A percentile compares a stretch with the other conserved stretches of the same genome.
Evolutionary conservation across 306 rosid genomes (phyloP).

Genomic region (Quercus aquifolioides): DNA sequence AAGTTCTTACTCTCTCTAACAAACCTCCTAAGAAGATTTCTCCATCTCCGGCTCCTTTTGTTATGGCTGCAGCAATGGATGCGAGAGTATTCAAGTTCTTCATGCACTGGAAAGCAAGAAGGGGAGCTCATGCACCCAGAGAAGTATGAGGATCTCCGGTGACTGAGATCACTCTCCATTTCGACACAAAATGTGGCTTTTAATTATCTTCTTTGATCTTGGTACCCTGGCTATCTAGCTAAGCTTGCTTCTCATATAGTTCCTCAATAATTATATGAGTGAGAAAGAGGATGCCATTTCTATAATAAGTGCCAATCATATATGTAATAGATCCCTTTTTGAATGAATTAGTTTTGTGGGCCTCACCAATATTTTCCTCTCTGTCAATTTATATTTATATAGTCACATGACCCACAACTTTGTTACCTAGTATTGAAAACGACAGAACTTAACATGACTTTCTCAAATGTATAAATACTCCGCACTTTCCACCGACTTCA

Average conservation of each 20-base stretch:
- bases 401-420: not conserved
- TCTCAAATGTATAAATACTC: not conserved
- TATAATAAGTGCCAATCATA: conserved; percentile 3
- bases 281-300: conserved; percentile 7
- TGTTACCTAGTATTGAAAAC: not conserved
- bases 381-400: not conserved
- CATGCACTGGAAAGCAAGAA: conserved; percentile 45
- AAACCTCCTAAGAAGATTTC: conserved; percentile 48
- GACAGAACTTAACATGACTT: not conserved
- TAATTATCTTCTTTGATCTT: not conserved
- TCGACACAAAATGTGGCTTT: conserved; percentile 6
- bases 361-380: not conserved
- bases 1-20: conserved; percentile 43
- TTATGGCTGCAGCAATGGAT: conserved; percentile 25
- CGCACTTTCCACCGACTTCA: no score
- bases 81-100: conserved; percentile 50
- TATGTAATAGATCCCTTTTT: conserved; percentile 8
- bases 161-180: conserved; percentile 49
- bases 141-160: conserved; percentile 28
- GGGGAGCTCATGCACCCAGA: conserved; percentile 45
- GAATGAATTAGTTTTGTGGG: not conserved
- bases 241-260: not conserved
- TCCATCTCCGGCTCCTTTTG: conserved; percentile 41
- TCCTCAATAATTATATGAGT: conserved; percentile 3
- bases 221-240: not conserved